Evolutionary conservation across 306 rosid species (phyloP).

Genomic region (Calophaca sinica): DNA sequence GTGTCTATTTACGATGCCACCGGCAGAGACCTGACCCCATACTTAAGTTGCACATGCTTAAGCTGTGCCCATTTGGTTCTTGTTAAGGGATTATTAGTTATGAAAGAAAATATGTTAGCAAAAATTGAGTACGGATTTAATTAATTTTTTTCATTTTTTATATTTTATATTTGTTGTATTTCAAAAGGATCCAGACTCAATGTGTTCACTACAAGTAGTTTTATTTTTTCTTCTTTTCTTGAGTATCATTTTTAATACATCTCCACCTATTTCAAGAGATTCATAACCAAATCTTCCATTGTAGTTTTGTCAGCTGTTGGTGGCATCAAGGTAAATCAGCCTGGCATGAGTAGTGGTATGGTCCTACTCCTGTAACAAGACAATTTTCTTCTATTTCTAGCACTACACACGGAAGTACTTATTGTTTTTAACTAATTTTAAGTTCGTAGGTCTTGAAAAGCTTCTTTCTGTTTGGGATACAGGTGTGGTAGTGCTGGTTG

Average conservation of each 20-base stretch:
- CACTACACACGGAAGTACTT: not conserved
- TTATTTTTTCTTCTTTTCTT: not conserved
- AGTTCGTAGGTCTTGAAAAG: slow-evolving; percentile 40
- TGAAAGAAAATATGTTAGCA: not conserved
- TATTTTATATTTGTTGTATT: slow-evolving; percentile 3
- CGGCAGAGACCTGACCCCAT: too few relatives aligned
- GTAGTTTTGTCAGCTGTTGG: slow-evolving; percentile 96
- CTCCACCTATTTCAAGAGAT: slow-evolving; percentile 41
- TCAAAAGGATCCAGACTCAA: slow-evolving; percentile 1
- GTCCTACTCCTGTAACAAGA: slow-evolving; percentile 42
- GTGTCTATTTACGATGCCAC: too few relatives aligned
- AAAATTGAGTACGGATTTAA: not conserved
- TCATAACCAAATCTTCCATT: slow-evolving; percentile 42
- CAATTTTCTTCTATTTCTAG: slow-evolving; percentile 34
- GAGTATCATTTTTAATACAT: not conserved
- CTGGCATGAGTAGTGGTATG: slow-evolving; percentile 68
- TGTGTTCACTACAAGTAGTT: not conserved
- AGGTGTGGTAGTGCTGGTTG: slow-evolving; percentile 87
- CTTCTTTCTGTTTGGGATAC: slow-evolving; percentile 48
- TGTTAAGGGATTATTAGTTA: not conserved
- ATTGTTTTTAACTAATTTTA: slow-evolving; percentile 21
- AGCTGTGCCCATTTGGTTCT: not conserved
- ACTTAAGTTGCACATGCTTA: not conserved
- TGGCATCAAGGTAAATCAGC: slow-evolving; percentile 92
- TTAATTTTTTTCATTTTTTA: slow-evolving; percentile 14